A percentile compares a stretch with the other conserved stretches of the same genome.
Evolutionary conservation across 306 rosid species (phyloP).

Genomic region (Castanea sativa): DNA sequence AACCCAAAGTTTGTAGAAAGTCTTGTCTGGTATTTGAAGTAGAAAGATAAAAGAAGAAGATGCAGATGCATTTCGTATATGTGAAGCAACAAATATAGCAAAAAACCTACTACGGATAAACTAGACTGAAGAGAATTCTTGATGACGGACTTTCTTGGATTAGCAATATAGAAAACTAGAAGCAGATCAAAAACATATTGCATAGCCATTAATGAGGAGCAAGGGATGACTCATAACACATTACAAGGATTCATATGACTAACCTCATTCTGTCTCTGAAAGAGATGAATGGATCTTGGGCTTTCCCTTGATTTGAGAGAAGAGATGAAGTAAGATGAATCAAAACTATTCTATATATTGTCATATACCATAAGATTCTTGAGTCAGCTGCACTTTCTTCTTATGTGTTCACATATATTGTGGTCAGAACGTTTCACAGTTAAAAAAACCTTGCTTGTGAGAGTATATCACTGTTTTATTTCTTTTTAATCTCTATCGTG

Average conservation of each 20-base stretch:
- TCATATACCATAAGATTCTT: background rate
- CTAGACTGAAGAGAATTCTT: background rate
- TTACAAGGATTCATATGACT: background rate
- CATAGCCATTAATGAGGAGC: background rate
- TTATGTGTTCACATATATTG: too few relatives aligned
- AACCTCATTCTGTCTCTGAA: background rate
- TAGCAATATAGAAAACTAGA: background rate
- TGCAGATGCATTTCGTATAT: background rate
- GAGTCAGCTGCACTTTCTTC: background rate
- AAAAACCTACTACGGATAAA: background rate
- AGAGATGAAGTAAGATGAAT: background rate
- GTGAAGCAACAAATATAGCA: background rate
- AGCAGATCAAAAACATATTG: background rate
- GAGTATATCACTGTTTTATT: background rate
- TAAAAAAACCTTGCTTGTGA: background rate
- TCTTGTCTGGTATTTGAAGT: too few relatives aligned
- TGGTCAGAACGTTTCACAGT: background rate
- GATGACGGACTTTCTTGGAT: background rate
- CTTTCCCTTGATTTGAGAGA: background rate
- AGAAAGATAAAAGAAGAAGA: too few relatives aligned
- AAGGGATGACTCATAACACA: background rate
- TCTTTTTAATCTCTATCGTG: background rate
- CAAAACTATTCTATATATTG: background rate
- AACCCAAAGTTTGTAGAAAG: too few relatives aligned
- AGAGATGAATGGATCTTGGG: background rate